A percentile compares a stretch with the other conserved stretches of the same genome.
phyloP scores from a whole-genome alignment of 805 yeast genomes.

The Diddensiella transvaalensis region DNA sequence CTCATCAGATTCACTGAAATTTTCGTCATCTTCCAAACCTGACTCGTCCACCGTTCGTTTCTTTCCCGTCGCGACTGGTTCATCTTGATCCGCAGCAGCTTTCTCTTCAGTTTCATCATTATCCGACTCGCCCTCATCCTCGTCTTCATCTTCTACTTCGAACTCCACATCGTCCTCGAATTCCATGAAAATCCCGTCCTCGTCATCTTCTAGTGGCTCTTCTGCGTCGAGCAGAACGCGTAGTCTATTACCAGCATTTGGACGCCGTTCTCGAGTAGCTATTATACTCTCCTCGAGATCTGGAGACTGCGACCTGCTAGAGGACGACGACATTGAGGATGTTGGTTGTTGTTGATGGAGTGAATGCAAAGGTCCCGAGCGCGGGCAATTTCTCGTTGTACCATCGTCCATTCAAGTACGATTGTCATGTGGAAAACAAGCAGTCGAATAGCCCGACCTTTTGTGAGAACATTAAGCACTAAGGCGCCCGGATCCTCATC shows the following conservation, averaged over 20 bases:
- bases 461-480: neutral
- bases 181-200: slow-evolving; percentile 50
- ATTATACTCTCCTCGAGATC: slow-evolving; percentile 52
- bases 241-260: slow-evolving; percentile 88
- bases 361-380: no score
- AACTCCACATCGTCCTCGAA: slow-evolving; percentile 43
- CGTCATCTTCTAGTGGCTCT: slow-evolving; percentile 58
- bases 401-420: no score
- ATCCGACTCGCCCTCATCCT: slow-evolving; percentile 24
- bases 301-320: slow-evolving; percentile 4
- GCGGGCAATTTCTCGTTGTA: no score
- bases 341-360: neutral
- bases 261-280: slow-evolving; percentile 69
- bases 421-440: neutral
- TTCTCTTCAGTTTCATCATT: slow-evolving; percentile 21
- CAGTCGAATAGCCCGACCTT: no score
- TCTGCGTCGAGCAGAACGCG: slow-evolving; percentile 69
- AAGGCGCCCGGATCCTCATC: slow-evolving; percentile 10
- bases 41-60: slow-evolving; percentile 15
- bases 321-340: slow-evolving; percentile 6
- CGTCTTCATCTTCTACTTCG: slow-evolving; percentile 26
- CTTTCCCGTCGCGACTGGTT: slow-evolving; percentile 6
- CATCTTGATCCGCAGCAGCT: slow-evolving; percentile 6
- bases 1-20: slow-evolving; percentile 48
- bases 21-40: slow-evolving; percentile 38